Evolutionary conservation across 1,284 basidiomycete species (phyloP), one percentile per base, ranked within the genome.

Genomic region (Vanrija sp.): DNA sequence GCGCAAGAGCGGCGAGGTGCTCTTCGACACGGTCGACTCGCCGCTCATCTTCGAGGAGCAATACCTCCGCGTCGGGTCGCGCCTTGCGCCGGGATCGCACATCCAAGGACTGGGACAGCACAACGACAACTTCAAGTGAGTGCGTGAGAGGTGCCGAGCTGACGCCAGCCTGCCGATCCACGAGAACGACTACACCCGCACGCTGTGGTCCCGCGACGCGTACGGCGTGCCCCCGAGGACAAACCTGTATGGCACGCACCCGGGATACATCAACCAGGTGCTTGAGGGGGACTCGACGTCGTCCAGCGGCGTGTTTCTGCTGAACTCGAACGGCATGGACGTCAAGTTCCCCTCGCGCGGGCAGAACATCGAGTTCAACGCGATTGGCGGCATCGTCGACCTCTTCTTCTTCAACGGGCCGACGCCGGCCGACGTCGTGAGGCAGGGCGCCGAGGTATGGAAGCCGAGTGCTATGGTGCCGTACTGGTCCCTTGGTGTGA

Each of bases 11-110:
- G 83, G 83, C 7, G 73, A 81, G 19, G 60, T 71, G 26, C 73
- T 91, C 43, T 91, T 91, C 66, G 88, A 91, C 67, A 90, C 88
- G n/a, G 19, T 28, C 4, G 65, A 60, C 29, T 79, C 83, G 3
- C 83, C 85, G 4, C 78, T 89, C 5, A 81, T 89, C n/a, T 88
- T 90, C 63, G 87, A 89, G 67, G 84, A 89, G 15, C 88, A 89
- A 71, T 90, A 88, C 67, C 78, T 90, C 16, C 86, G 87, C 55
- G 71, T 88, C 51, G 52, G 63, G 15, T 65, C 64, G 5, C 53
- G 60, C 1, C 49, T 76, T 6, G 66, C 73, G 5, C 28, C 46
- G 6, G 75, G 82, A 39, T 81, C 87, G 19, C 88, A 90, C 64
- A 80, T 91, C 44, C 89, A 89, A 61, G 89, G 89, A 0, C 76